These are phyloP conservation scores for Hymenoscyphus fructigenus DNA, from an alignment of 2,329 filamentous ascomycete genomes.

Conservation along the genomic window DNA sequence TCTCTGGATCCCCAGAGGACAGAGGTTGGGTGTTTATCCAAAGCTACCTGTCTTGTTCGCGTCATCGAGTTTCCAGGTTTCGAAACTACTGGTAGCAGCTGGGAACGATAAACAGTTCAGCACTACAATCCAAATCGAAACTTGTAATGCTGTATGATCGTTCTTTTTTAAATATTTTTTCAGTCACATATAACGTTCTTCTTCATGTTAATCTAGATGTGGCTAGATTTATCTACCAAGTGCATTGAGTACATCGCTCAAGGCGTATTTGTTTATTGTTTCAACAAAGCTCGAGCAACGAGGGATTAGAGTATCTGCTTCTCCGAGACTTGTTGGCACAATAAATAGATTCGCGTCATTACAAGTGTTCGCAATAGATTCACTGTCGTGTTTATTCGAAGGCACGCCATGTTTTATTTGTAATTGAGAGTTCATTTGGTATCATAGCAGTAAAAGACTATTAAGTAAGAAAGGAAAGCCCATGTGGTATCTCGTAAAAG, in stretches of 20 bases:
- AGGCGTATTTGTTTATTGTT: background rate
- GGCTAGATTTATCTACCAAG: too few relatives aligned
- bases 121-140: background rate
- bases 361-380: too few relatives aligned
- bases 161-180: too few relatives aligned
- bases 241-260: background rate
- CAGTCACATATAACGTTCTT: too few relatives aligned
- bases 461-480: background rate
- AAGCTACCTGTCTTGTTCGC: background rate
- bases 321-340: background rate
- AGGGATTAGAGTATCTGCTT: too few relatives aligned
- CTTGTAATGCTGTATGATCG: background rate
- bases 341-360: background rate
- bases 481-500: slow-evolving; percentile 9
- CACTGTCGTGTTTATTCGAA: too few relatives aligned
- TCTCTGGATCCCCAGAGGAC: too few relatives aligned
- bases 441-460: slow-evolving; percentile 6
- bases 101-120: background rate
- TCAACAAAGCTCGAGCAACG: background rate
- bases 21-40: background rate
- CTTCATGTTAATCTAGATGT: too few relatives aligned
- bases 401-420: background rate
- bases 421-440: background rate
- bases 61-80: background rate
- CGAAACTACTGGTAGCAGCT: background rate